Evolutionary conservation across 768 basidiomycete species (phyloP), one percentile per base, ranked within the genome.

Genomic region (Glaciozyma antarctica): DNA sequence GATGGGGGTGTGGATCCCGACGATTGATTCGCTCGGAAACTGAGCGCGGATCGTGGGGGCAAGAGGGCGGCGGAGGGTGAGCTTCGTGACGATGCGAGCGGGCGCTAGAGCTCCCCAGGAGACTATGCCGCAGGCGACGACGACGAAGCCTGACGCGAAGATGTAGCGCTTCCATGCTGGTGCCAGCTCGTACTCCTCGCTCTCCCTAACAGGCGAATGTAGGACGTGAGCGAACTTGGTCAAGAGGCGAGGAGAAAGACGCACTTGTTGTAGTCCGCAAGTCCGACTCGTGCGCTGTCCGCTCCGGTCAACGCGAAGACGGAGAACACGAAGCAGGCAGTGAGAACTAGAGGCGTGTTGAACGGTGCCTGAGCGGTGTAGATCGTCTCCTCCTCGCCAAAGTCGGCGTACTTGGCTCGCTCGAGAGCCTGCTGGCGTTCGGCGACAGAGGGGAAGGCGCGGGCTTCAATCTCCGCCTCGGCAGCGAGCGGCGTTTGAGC

Each of bases 161-260:
- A 56, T 53, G 56, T 66, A 69, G 13, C 68, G 62, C 56, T 66
- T 61, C 68, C 65, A 66, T 3, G 58, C 55, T 2, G 58, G 58
- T n/a, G 62, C 64, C 21, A 54, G 34, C 28, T 51, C 48, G 60
- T 64, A 66, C 41, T 66, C 64, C 24, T 64, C 65, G 22, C 62
- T 61, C n/a, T 66, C 57, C 30, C 62, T 65, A 45, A 60, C 47
- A 24, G 38, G 44, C 24, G 1, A 22, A 38, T 22, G 17, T 2
- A 41, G 38, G 10, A n/a, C n/a, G 38, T 26, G 17, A 19, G 41
- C 32, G 10, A 38, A 22, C 19, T 6, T 38, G 0, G 17, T 8
- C 3, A 15, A 16, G 17, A 17, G 15, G 2, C 53, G 19, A 34
- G 5, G 32, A 34, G 32, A 21, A 48, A n/a, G 34, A 48, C 62